Base-by-base conservation (phyloP, 169 alveolate genomes). In the Sarcocystis neurona region DNA sequence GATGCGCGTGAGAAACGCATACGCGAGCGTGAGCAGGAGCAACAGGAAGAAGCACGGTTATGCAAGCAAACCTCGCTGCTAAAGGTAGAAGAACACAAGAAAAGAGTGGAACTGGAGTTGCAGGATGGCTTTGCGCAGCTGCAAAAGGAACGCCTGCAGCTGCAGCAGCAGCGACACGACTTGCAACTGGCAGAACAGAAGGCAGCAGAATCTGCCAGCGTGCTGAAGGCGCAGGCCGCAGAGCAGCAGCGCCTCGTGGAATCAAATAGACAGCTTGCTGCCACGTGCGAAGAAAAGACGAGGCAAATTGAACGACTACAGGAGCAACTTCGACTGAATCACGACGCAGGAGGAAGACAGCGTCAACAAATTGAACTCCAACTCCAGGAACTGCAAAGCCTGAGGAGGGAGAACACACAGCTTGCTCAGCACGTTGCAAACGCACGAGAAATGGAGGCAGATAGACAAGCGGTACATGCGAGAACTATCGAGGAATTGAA, bases 1-100 rank as follows among this genome's bases (percentile, higher is more conserved):
- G 82, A 72, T 30, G 82, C 82, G 1, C 82, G 82, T 3, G 82
- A 72, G 34, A 53, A 48, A 15, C 1, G 82, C 20, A 27, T 72
- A 30, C 46, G 27, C 18, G 82, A 72, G 46, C 34, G 41, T 39
- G 82, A 72, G 56, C 37, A 37, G 8, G 58, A 53, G 27, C 53
- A 37, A 32, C 10, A 39, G 34, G 39, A 72, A 39, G 82, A 32
- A 12, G 82, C 34, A 20, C 18, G 0, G 34, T 56, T 72, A 23
- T 39, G 23, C 82, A 6, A 72, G 82, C 39, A 72, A 53, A 48
- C 34, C 34, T 30, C 41, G 34, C 82, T 4, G 12, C 53, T 72
- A 18, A 37, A 43, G 56, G 8, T 72, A 32, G 82, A 72, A 18
- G 82, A 32, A 32, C 53, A 72, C 53, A 72, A 18, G 34, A 48